These are phyloP conservation scores for Stenogyne calaminthoides DNA, from an alignment of 305 asterid genomes.

Conservation along the genomic window DNA sequence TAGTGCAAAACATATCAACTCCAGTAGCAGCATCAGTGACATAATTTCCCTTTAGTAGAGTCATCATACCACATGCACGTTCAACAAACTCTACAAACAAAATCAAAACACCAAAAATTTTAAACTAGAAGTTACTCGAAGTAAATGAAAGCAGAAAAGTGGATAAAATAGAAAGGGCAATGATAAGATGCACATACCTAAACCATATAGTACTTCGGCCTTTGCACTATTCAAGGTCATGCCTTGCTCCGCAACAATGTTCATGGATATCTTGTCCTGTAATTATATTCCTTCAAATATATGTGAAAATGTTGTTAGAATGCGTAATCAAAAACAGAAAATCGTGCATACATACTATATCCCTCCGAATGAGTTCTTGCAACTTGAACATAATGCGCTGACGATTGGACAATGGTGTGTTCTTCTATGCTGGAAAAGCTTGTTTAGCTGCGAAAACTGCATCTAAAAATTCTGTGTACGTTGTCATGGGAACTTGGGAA, in stretches of 20 bases:
- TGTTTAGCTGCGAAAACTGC: constrained; percentile 52
- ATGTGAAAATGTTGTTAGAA: constrained; percentile 16
- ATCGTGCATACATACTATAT: constrained; percentile 34
- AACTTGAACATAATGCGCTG: constrained; percentile 46
- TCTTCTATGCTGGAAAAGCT: constrained; percentile 48
- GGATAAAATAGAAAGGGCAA: background rate
- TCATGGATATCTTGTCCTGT: constrained; percentile 46
- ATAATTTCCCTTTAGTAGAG: constrained; percentile 49
- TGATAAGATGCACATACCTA: constrained; percentile 31
- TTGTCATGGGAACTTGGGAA: constrained; percentile 50
- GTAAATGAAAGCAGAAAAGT: constrained; percentile 3
- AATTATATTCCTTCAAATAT: constrained; percentile 21
- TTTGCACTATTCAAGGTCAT: constrained; percentile 44
- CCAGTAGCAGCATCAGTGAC: constrained; percentile 44
- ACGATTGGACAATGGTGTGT: constrained; percentile 41
- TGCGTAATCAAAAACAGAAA: constrained; percentile 3
- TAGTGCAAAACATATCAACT: constrained; percentile 42
- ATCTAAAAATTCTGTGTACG: constrained; percentile 46
- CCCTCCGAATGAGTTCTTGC: constrained; percentile 43
- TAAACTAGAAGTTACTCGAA: constrained; percentile 4
- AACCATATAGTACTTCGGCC: constrained; percentile 47
- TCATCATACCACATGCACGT: constrained; percentile 50
- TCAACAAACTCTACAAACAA: constrained; percentile 49
- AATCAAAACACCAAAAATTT: constrained; percentile 9
- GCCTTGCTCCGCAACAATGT: constrained; percentile 48